Conservation (phyloP, 805 yeast species). For the Hanseniaspora vineae region DNA sequence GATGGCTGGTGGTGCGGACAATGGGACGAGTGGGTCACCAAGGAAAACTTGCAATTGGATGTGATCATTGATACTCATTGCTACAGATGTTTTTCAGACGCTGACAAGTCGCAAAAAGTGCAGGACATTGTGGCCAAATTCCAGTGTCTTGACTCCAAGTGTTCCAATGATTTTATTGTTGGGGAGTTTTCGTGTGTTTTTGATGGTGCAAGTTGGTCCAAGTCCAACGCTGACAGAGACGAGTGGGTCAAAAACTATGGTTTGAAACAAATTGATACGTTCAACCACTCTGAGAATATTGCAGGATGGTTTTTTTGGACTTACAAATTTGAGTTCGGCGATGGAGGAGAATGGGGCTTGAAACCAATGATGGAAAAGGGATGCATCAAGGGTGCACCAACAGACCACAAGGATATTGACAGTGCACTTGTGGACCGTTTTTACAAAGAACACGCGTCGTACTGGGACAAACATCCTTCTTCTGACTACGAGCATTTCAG, state of each 20-base stretch:
- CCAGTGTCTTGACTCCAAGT: slow-evolving; percentile 33
- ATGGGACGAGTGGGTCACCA: slow-evolving; percentile 54
- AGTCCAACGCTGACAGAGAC: slow-evolving; percentile 31
- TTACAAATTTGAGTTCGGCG: slow-evolving; percentile 70
- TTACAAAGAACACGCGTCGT: slow-evolving; percentile 36
- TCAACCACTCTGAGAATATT: slow-evolving; percentile 40
- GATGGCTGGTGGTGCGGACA: slow-evolving; percentile 91
- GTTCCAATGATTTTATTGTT: slow-evolving; percentile 54
- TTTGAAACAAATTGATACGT: slow-evolving; percentile 33
- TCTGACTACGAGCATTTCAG: slow-evolving; percentile 66
- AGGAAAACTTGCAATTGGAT: slow-evolving; percentile 33
- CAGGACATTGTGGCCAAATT: slow-evolving; percentile 49
- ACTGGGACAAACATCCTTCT: slow-evolving; percentile 42
- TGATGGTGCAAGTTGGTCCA: slow-evolving; percentile 61
- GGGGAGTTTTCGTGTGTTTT: slow-evolving; percentile 90
- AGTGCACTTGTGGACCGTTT: slow-evolving; percentile 19
- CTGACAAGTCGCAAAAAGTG: slow-evolving; percentile 55
- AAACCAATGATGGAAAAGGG: slow-evolving; percentile 60
- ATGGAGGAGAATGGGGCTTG: slow-evolving; percentile 97
- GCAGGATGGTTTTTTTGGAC: slow-evolving; percentile 84
- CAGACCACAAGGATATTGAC: slow-evolving; percentile 29
- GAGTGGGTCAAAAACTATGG: slow-evolving; percentile 53
- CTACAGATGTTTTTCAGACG: slow-evolving; percentile 73
- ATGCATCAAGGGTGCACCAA: slow-evolving; percentile 27
- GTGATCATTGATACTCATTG: slow-evolving; percentile 74